Evolutionary conservation across 2,329 filamentous ascomycete genomes (phyloP), one percentile per base, ranked within the genome.

Genomic region (Alternaria postmessia): DNA sequence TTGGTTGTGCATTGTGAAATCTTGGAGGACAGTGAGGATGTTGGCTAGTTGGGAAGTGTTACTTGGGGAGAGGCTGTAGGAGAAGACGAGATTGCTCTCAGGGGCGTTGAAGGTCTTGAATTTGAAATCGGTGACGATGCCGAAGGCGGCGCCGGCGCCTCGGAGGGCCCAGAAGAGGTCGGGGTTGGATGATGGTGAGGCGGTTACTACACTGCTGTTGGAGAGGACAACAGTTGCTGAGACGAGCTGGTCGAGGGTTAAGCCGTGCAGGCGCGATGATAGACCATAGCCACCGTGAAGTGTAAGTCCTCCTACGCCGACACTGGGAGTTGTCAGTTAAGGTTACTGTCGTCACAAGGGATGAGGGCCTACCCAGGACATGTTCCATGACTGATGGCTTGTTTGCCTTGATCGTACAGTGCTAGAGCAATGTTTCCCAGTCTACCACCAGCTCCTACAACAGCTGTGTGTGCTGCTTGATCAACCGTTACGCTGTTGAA

Each of bases 371-470:
- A 84, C 82, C 80, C 82, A 6, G 83, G 82, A 55, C 83, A 85
- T 6, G 82, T 83, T 5, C 84, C 83, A 51, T 85, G 83, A 26
- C 79, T 75, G 20, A 85, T 77, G 0, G 80, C 83, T 41, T 72
- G 68, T 55, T 74, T 75, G 32, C 70, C 71, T 56, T 76, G 69
- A 9, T 60, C 64, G 57, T 75, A 75, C 18, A 77, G 51, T 26
- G 64, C 62, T 5, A 63, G 64, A 22, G 72, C 70, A 26, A 75
- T 63, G 48, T 75, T 70, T 72, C 80, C 61, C 59, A 86, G 72
- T 4, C 83, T 71, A 2, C 83, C 79, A 4, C 84, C 85, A 5
- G 80, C 79, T 58, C 84, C 78, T 34, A 84, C 74, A 2, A 75
- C 75, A 4, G 82, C 82, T 28, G 80, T 78, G 7, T 76, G 68